A percentile compares a stretch with the other conserved stretches of the same genome.
Evolutionary conservation across 345 rosid genomes (phyloP).

Genomic region (Gossypium thurberi): DNA sequence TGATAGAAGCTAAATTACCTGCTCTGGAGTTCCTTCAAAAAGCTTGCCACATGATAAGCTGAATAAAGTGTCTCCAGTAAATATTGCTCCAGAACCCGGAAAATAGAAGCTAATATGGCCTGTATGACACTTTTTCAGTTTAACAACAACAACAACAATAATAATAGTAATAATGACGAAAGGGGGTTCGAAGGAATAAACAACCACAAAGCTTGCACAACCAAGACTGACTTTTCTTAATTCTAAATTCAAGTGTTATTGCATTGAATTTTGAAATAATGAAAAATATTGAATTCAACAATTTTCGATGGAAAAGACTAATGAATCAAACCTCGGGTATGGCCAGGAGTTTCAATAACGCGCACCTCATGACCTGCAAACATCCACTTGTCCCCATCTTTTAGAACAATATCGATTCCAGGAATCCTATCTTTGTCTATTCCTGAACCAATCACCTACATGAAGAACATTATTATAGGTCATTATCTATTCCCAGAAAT

Average conservation of each 20-base stretch:
- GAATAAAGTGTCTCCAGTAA: conserved; percentile 87
- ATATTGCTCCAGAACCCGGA: conserved; percentile 77
- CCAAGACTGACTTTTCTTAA: background rate
- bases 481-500: background rate
- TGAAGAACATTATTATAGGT: conserved; percentile 1
- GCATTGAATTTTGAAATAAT: background rate
- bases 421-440: conserved; percentile 75
- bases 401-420: conserved; percentile 80
- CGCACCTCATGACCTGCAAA: conserved; percentile 95
- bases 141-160: background rate
- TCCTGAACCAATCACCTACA: conserved; percentile 89
- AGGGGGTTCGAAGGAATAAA: background rate
- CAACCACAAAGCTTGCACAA: background rate
- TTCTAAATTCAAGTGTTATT: background rate
- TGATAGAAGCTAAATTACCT: conserved; percentile 38
- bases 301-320: conserved; percentile 9
- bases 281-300: background rate
- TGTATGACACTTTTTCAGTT: conserved; percentile 20
- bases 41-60: conserved; percentile 97
- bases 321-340: conserved; percentile 62
- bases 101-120: conserved; percentile 96
- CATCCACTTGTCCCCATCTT: conserved; percentile 95
- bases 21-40: conserved; percentile 84
- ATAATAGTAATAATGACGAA: background rate
- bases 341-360: conserved; percentile 90